Evolutionary conservation across 208 protist species (phyloP), one percentile per base, ranked within the genome.

Genomic region (Trypanosoma platydactyli): DNA sequence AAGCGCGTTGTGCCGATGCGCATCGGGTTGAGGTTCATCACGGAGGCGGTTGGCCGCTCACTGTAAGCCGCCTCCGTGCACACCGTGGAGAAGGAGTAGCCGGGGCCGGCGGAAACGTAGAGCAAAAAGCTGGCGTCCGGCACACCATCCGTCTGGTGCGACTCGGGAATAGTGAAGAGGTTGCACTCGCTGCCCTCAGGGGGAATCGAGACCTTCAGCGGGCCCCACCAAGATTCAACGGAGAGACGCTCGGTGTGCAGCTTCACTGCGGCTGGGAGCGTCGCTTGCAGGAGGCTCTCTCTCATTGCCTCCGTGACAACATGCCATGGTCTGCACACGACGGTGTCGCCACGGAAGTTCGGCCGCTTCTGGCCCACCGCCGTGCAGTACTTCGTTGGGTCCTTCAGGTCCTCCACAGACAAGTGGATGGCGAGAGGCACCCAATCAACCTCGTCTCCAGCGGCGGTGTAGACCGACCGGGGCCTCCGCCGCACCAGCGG

Each of bases 201-300:
- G 35, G 48, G 60, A 25, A 3, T 6, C 11, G 64, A 33, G 4
- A 61, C 29, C 9, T 24, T 42, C 41, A 59, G 33, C 41, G 16
- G 1, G 29, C 1, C 18, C 5, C 15, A 16, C 3, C 5, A 3
- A 2, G 12, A 40, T 5, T 48, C 1, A 18, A 69, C 64, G n/a
- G 51, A 30, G 5, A 71, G 56, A 24, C 71, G 76, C 6, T 87
- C 82, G n/a, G 18, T 7, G 74, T 88, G 80, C 71, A 83, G 64
- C 56, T 76, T 45, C 0, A 88, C 40, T 7, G 83, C 83, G 1
- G 27, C 27, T 12, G 82, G 78, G 15, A 92, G 41, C 20, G 88
- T 60, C 15, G 41, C 40, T 3, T 78, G 35, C 54, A 58, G 50
- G 20, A 91, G 56, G 0, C 53, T 51, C 0, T 16, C 3, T 45